phyloP scores from a whole-genome alignment of 2,329 filamentous ascomycete species.

The Pseudovirgaria hyperparasitica region DNA sequence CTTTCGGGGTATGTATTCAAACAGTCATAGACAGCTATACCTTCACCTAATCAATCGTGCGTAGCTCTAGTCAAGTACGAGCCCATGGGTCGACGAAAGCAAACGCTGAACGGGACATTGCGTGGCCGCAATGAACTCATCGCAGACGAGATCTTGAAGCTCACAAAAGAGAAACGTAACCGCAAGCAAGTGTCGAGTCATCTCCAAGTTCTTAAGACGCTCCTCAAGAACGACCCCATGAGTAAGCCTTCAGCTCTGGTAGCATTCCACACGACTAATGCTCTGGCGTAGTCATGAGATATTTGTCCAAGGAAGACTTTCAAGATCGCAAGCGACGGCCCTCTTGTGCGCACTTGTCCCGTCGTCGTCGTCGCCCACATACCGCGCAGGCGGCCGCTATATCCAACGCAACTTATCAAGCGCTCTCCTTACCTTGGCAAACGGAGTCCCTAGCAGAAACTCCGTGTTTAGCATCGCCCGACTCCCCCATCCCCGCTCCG shows the following conservation, averaged over 20 bases:
- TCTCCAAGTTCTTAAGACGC: constrained; percentile 47
- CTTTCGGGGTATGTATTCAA: constrained; percentile 27
- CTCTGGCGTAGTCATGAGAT: constrained; percentile 24
- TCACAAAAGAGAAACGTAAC: constrained; percentile 38
- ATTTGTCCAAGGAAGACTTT: constrained; percentile 26
- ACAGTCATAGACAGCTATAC: constrained; percentile 3
- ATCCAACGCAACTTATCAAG: not conserved
- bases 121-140: constrained; percentile 51
- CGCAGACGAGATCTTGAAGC: constrained; percentile 42
- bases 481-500: no score
- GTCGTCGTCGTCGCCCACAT: constrained; percentile 9
- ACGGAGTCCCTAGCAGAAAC: no score
- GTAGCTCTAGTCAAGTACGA: constrained; percentile 39
- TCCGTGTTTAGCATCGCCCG: no score
- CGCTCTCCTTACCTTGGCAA: not conserved
- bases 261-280: constrained; percentile 10
- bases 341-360: constrained; percentile 9
- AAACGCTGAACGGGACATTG: constrained; percentile 34
- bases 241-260: constrained; percentile 29
- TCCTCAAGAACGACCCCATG: constrained; percentile 38
- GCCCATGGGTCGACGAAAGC: constrained; percentile 45
- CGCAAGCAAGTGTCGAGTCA: constrained; percentile 54
- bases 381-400: not conserved
- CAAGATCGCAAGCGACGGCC: constrained; percentile 9
- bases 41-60: constrained; percentile 7